Evolutionary conservation across 352 stramenopile genomes (phyloP), one percentile per base, ranked within the genome.

Genomic region (Globisporangium orthogonon): DNA sequence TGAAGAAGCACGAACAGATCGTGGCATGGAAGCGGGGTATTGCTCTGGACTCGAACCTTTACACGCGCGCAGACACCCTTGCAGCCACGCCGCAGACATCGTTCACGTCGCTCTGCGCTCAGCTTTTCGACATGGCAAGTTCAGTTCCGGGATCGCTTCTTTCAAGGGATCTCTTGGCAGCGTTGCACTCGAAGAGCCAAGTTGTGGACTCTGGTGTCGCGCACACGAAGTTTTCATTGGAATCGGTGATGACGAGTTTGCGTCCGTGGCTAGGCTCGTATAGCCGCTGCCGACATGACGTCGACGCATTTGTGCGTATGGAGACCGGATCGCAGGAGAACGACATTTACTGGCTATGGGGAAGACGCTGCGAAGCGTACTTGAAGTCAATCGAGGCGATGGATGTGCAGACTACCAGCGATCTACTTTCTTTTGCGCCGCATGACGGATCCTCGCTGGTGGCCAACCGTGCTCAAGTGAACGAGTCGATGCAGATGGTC

Each of bases 281-380:
- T 57, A 56, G 68, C 31, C 54, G 64, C 6, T 58, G 54, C 13
- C 73, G 73, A 9, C 61, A 73, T 37, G 62, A 74, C 4, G 47
- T 84, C 23, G 71, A 83, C 54, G 62, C 54, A n/a, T 83, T 69
- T 45, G 43, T 80, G 13, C 33, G 54, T 35, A 54, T 50, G 31
- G 61, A 66, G n/a, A 45, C 55, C 4, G 63, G 71, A 30, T 43
- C 41, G 0, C 39, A 49, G 48, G 56, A 41, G 15, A 70, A 78
- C 28, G 69, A 86, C 49, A 61, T 86, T 7, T 84, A 86, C 45
- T 77, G 66, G 31, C 60, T 52, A 17, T 83, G 74, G 74, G 76
- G 66, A 61, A 59, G 57, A 53, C 62, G 63, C 28, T 82, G 72
- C 37, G 57, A 53, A 28, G 48, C 39, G 18, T 55, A 43, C 49